Conservation (phyloP, 352 stramenopile genomes). For the Phytophthora crassamura region DNA sequence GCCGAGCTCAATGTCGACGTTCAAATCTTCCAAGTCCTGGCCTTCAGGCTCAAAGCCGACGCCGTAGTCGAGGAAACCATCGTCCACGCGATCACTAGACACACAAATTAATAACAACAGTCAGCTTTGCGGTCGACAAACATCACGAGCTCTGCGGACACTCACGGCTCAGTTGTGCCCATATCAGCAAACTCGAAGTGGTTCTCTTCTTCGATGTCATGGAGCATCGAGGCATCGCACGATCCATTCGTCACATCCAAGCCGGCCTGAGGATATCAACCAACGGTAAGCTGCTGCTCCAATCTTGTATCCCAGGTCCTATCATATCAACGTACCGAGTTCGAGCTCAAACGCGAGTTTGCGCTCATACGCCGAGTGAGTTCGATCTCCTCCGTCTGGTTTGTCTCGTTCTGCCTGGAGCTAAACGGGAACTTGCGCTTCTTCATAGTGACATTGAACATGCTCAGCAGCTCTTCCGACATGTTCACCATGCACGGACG, state of each 20-base stretch:
- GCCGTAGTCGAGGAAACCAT: constrained; percentile 60
- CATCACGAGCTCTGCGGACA: neutral
- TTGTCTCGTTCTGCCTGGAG: constrained; percentile 30
- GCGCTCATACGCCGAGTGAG: constrained; percentile 73
- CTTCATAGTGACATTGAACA: constrained; percentile 89
- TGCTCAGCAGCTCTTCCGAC: constrained; percentile 62
- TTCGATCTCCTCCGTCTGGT: constrained; percentile 60
- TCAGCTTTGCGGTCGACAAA: neutral
- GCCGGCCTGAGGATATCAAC: constrained; percentile 25
- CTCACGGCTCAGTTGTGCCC: constrained; percentile 31
- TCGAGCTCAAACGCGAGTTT: constrained; percentile 60
- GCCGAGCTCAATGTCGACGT: constrained; percentile 84
- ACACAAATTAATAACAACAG: constrained; percentile 11
- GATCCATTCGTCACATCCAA: constrained; percentile 41
- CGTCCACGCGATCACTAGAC: constrained; percentile 41
- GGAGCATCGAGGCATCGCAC: constrained; percentile 40
- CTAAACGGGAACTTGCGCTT: constrained; percentile 85
- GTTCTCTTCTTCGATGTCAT: constrained; percentile 52
- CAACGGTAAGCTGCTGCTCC: constrained; percentile 3
- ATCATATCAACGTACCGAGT: constrained; percentile 45
- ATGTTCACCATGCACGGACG: constrained; percentile 66
- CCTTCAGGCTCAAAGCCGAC: constrained; percentile 63
- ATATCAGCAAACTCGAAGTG: constrained; percentile 53
- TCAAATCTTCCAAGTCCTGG: constrained; percentile 67
- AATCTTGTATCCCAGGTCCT: neutral